Evolutionary conservation across 2,329 filamentous ascomycete genomes (phyloP), one percentile per base, ranked within the genome.

Genomic region (Claviceps sp.): DNA sequence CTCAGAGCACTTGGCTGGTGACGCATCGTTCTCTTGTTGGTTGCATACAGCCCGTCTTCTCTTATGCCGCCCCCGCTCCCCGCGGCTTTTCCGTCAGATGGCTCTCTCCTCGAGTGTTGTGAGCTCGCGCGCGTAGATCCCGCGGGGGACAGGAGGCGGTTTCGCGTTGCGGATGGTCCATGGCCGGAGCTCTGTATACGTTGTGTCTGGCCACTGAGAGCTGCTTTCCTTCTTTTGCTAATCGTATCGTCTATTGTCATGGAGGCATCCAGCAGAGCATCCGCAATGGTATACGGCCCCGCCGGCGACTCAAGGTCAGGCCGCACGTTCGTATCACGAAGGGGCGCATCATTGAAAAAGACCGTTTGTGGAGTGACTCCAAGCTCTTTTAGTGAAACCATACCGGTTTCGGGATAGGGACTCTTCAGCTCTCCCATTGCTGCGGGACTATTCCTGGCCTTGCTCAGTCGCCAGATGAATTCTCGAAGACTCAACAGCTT

Each of bases 211-310:
- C 60, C 70, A 55, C 79, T 78, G n/a, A 72, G 60, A 0, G 74
- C 74, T 14, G 73, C 72, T 34, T 73, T 72, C 50, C 72, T 73
- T 57, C 73, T 73, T 62, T 73, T 76, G 2, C 78, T 70, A 7
- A 78, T 67, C 0, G 81, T 72, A 57, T 85, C 82, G 61, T 91
- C 85, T 56, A 93, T 89, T 0, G 86, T 89, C 70, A 88, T 90
- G 1, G 89, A 94, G 6, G 93, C 93, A 66, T 97, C 93, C 34
- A 95, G 74, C 16, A 97, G 73, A 5, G 93, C 93, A 67, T 97
- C 91, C 3, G 87, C 82, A 58, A 97, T 93, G 0, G 89, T 95
- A 58, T 88, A 86, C 5, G 81, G 78, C 9, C 68, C 71, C 1
- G 57, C 47, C 2, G 63, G 64, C 8, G 59, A 59, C 13, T 66